Conservation (phyloP, 2,329 filamentous ascomycete genomes). For the Exophiala calicioides region DNA sequence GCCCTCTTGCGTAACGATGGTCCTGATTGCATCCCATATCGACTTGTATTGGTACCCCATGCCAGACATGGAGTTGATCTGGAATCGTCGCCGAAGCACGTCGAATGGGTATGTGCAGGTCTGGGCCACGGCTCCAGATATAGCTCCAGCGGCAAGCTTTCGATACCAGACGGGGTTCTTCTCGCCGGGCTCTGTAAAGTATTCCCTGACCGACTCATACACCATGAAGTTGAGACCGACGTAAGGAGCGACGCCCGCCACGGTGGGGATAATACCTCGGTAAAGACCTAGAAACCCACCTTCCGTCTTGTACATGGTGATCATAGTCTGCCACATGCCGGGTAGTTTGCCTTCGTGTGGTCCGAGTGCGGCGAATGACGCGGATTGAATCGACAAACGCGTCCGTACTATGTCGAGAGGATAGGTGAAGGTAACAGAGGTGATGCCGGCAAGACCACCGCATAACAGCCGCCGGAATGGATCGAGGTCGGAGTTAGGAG, state of each 20-base stretch:
- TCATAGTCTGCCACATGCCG: conserved; percentile 87
- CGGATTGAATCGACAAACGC: conserved; percentile 90
- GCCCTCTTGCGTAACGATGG: conserved; percentile 83
- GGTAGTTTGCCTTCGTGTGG: conserved; percentile 68
- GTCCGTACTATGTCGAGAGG: conserved; percentile 97
- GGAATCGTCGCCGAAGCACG: conserved; percentile 89
- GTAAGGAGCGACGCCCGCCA: conserved; percentile 94
- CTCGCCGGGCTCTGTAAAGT: conserved; percentile 84
- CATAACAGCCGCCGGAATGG: conserved; percentile 79
- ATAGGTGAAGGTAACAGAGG: conserved; percentile 92
- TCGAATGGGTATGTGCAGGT: conserved; percentile 98
- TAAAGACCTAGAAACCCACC: conserved; percentile 86
- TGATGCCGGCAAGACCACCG: conserved; percentile 88
- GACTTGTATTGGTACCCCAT: conserved; percentile 96
- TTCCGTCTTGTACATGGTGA: conserved; percentile 84
- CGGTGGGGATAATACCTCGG: conserved; percentile 87
- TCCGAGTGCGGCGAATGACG: conserved; percentile 82
- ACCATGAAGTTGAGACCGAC: conserved; percentile 99
- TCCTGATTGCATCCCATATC: conserved; percentile 76
- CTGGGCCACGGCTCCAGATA: conserved; percentile 95
- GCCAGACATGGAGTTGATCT: conserved; percentile 98
- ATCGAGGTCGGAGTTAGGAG: conserved; percentile 71
- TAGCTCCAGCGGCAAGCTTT: conserved; percentile 84
- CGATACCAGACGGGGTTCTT: conserved; percentile 75
- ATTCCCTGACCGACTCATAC: conserved; percentile 83